A percentile compares a stretch with the other conserved stretches of the same genome.
Evolutionary conservation across 2,329 filamentous ascomycete species (phyloP).

Genomic region (Penicillium sp.): DNA sequence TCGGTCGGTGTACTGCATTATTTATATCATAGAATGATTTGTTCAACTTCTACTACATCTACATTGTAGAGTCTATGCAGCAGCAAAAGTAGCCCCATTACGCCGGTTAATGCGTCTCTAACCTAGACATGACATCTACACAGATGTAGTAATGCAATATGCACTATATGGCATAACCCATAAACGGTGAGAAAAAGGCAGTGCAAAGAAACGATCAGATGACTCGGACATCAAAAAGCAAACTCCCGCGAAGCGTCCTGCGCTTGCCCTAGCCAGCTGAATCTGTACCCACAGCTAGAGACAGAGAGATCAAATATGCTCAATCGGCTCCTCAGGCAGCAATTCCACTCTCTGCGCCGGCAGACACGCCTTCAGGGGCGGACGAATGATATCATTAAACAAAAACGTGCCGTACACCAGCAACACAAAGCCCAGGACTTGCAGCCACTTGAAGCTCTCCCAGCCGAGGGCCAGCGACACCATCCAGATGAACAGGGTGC

Average conservation of each 20-base stretch:
- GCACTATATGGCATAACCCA: not conserved
- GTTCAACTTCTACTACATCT: too few species aligned
- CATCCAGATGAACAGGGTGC: conserved; percentile 94
- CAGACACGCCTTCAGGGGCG: conserved; percentile 68
- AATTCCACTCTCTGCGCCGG: conserved; percentile 45
- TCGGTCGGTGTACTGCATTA: too few species aligned
- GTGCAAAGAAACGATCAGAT: not conserved
- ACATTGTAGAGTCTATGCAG: too few species aligned
- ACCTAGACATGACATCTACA: not conserved
- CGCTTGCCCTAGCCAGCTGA: not conserved
- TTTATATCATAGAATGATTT: too few species aligned
- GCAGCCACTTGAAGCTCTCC: conserved; percentile 97
- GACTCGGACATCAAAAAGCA: not conserved
- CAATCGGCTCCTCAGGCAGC: conserved; percentile 78
- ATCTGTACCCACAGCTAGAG: too few species aligned
- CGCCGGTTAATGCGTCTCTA: not conserved
- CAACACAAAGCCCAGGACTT: conserved; percentile 81
- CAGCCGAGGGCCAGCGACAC: conserved; percentile 88
- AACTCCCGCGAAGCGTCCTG: not conserved
- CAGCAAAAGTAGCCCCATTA: not conserved
- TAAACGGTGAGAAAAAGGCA: not conserved
- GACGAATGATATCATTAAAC: conserved; percentile 89
- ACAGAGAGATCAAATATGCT: conserved; percentile 51
- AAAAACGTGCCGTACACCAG: conserved; percentile 95
- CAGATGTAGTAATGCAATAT: too few species aligned